Conservation (phyloP, 352 stramenopile species). For the Globisporangium carolinianum region DNA sequence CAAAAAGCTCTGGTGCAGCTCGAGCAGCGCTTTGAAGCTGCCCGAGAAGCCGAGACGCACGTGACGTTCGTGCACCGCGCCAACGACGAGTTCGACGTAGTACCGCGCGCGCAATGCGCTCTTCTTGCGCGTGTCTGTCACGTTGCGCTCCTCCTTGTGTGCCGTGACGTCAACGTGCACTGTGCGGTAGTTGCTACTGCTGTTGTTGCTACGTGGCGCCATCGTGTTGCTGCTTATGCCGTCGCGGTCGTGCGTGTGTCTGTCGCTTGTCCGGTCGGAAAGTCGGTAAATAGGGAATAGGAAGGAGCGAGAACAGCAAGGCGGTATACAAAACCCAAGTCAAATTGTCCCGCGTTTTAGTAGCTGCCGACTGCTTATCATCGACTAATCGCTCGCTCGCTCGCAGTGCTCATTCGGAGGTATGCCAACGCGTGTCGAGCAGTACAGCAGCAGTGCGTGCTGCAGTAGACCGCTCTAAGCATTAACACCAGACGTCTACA, state of each 20-base stretch:
- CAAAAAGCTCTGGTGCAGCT: constrained; percentile 40
- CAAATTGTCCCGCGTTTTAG: not conserved
- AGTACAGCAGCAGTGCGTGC: no score
- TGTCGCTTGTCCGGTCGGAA: not conserved
- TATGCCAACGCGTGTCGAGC: no score
- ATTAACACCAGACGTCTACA: no score
- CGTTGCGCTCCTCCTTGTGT: constrained; percentile 57
- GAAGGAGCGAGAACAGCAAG: not conserved
- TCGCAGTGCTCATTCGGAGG: no score
- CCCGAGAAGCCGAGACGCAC: constrained; percentile 56
- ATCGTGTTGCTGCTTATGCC: not conserved
- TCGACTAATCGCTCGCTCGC: no score
- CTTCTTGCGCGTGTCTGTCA: constrained; percentile 37
- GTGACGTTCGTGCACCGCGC: constrained; percentile 38
- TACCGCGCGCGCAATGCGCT: constrained; percentile 50
- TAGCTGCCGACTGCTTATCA: not conserved
- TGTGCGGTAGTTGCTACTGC: not conserved
- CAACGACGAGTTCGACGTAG: constrained; percentile 66
- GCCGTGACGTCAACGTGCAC: constrained; percentile 57
- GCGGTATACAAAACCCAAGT: not conserved
- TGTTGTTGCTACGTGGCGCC: constrained; percentile 13
- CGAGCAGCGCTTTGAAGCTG: constrained; percentile 51
- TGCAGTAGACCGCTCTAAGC: no score
- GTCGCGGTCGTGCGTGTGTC: not conserved
- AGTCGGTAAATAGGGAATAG: not conserved